Conservation (phyloP, 2,329 filamentous ascomycete species). For the Emergomyces africanus region DNA sequence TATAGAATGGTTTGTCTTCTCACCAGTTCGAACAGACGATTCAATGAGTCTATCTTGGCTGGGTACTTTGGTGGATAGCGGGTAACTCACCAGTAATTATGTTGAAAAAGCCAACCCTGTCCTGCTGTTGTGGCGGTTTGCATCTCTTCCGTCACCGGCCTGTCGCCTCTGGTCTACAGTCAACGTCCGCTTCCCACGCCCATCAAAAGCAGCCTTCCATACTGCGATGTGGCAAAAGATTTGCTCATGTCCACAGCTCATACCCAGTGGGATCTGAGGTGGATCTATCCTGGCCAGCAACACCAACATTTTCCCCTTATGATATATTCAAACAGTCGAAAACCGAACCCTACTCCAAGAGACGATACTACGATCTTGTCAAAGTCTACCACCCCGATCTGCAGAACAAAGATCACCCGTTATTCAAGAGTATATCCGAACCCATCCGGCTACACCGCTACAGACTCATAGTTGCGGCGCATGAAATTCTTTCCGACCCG, state of each 20-base stretch:
- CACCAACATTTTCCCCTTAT: constrained; percentile 56
- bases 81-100: constrained; percentile 23
- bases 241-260: constrained; percentile 23
- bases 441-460: constrained; percentile 72
- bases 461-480: constrained; percentile 72
- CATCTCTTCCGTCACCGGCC: constrained; percentile 17
- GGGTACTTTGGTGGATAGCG: constrained; percentile 17
- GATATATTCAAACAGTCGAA: constrained; percentile 61
- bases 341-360: constrained; percentile 63
- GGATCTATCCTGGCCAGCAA: constrained; percentile 31
- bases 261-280: constrained; percentile 17
- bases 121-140: constrained; percentile 26
- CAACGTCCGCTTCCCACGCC: constrained; percentile 16
- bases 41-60: not conserved
- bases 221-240: constrained; percentile 19
- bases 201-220: constrained; percentile 7
- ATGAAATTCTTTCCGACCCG: constrained; percentile 76
- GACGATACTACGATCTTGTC: constrained; percentile 76
- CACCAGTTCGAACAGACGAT: constrained; percentile 3
- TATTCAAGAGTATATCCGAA: constrained; percentile 40
- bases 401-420: constrained; percentile 31
- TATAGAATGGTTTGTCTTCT: not conserved
- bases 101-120: constrained; percentile 34
- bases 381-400: constrained; percentile 93
- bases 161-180: constrained; percentile 17